Conservation (phyloP, 2,329 filamentous ascomycete species). For the Grosmannia penicillata region DNA sequence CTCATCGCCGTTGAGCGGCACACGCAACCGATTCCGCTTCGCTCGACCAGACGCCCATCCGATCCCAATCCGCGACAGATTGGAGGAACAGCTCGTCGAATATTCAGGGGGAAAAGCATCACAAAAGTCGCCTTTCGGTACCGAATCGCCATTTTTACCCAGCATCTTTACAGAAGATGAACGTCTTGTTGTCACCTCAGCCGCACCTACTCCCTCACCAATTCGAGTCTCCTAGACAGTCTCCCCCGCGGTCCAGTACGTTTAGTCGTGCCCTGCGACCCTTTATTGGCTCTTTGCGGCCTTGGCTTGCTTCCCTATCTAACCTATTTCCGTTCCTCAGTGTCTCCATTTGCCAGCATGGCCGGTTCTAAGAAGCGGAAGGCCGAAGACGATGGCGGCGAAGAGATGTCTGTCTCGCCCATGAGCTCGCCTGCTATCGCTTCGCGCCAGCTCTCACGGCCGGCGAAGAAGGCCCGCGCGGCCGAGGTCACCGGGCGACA, state of each 20-base stretch:
- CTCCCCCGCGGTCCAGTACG: constrained; percentile 41
- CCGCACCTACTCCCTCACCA: constrained; percentile 43
- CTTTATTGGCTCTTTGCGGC: constrained; percentile 2
- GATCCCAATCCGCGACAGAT: not conserved
- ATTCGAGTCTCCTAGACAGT: constrained; percentile 39
- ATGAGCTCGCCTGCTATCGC: constrained; percentile 64
- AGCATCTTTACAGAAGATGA: constrained; percentile 30
- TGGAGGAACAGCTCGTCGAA: no score
- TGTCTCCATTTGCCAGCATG: constrained; percentile 39
- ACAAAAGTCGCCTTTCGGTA: not conserved
- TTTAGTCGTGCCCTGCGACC: no score
- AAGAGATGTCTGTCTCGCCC: constrained; percentile 86
- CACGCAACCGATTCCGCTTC: no score
- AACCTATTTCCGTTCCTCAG: constrained; percentile 15
- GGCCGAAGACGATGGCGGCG: constrained; percentile 64
- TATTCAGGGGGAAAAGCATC: not conserved
- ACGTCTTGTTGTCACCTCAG: constrained; percentile 46
- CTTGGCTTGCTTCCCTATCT: constrained; percentile 8
- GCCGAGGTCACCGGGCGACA: constrained; percentile 51
- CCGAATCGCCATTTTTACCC: not conserved
- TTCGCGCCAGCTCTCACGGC: constrained; percentile 50
- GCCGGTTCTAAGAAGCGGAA: constrained; percentile 60
- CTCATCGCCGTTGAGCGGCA: no score
- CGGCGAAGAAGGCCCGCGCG: constrained; percentile 46
- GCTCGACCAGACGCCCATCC: no score